Evolutionary conservation across 805 yeast genomes (phyloP).

Genomic region (Candida glaebosa): DNA sequence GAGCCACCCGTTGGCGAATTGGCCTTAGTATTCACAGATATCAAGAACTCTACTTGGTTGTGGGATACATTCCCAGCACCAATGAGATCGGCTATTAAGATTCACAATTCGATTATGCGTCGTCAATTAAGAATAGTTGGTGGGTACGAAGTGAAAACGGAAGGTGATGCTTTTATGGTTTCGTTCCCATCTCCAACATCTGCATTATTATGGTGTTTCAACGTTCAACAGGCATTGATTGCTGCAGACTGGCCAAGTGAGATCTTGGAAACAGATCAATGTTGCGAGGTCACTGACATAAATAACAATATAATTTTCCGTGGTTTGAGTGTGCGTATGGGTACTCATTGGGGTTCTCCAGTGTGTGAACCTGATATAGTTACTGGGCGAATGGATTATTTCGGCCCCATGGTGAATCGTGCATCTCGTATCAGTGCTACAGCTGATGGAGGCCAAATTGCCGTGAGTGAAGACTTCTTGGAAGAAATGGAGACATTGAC

Average conservation of each 20-base stretch:
- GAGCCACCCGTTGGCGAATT: conserved; percentile 92
- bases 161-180: conserved; percentile 99
- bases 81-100: conserved; percentile 94
- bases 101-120: conserved; percentile 92
- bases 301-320: conserved; percentile 62
- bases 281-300: conserved; percentile 71
- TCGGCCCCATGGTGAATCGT: conserved; percentile 97
- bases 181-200: conserved; percentile 90
- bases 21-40: conserved; percentile 97
- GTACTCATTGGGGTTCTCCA: conserved; percentile 97
- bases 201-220: conserved; percentile 91
- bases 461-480: conserved; percentile 78
- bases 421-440: conserved; percentile 90
- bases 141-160: conserved; percentile 97
- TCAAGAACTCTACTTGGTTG: conserved; percentile 84
- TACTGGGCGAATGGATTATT: conserved; percentile 96
- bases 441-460: conserved; percentile 98
- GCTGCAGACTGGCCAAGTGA: conserved; percentile 95
- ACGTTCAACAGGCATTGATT: conserved; percentile 80
- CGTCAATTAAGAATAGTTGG: conserved; percentile 88
- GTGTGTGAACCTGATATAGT: conserved; percentile 94
- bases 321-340: conserved; percentile 96
- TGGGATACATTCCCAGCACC: conserved; percentile 95
- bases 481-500: conserved; percentile 63
- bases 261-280: conserved; percentile 78